Conservation (phyloP, 148 eudicot genomes). For the Limonium bicolor region DNA sequence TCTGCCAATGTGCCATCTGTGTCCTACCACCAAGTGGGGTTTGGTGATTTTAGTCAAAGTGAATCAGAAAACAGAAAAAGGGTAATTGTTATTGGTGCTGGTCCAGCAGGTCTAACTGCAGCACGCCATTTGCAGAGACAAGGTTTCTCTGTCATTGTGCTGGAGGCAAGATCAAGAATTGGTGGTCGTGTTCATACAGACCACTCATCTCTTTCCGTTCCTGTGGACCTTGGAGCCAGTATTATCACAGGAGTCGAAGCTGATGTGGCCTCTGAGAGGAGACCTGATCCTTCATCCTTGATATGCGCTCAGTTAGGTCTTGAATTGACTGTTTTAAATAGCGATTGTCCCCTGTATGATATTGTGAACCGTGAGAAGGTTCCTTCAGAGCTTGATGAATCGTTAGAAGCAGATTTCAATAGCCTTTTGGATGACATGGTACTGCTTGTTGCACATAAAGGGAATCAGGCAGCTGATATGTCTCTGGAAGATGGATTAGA, state of each 20-base stretch:
- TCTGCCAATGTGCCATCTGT: slow-evolving; percentile 7
- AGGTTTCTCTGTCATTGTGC: slow-evolving; percentile 68
- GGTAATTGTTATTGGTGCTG: slow-evolving; percentile 85
- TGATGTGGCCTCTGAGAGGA: slow-evolving; percentile 82
- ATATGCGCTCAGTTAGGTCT: slow-evolving; percentile 95
- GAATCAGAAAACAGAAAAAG: slow-evolving; percentile 33
- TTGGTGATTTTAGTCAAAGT: slow-evolving; percentile 11
- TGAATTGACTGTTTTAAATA: slow-evolving; percentile 80
- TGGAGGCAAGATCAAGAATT: slow-evolving; percentile 82
- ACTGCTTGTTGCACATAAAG: slow-evolving; percentile 77
- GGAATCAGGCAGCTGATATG: slow-evolving; percentile 65
- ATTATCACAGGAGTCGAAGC: slow-evolving; percentile 99
- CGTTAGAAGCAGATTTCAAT: slow-evolving; percentile 85
- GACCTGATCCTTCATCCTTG: slow-evolving; percentile 95
- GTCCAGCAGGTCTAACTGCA: slow-evolving; percentile 97
- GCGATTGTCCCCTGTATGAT: slow-evolving; percentile 98
- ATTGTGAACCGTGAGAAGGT: slow-evolving; percentile 76
- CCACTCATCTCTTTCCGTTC: slow-evolving; percentile 82
- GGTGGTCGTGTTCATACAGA: slow-evolving; percentile 97
- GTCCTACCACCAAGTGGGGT: slow-evolving; percentile 13
- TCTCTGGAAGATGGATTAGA: slow-evolving; percentile 97
- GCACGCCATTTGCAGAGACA: slow-evolving; percentile 93
- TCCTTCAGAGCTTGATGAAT: slow-evolving; percentile 70
- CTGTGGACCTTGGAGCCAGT: slow-evolving; percentile 99
- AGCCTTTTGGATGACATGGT: slow-evolving; percentile 85